These are phyloP conservation scores for Candida nanaspora DNA, from an alignment of 805 yeast genomes.

Conservation along the genomic window DNA sequence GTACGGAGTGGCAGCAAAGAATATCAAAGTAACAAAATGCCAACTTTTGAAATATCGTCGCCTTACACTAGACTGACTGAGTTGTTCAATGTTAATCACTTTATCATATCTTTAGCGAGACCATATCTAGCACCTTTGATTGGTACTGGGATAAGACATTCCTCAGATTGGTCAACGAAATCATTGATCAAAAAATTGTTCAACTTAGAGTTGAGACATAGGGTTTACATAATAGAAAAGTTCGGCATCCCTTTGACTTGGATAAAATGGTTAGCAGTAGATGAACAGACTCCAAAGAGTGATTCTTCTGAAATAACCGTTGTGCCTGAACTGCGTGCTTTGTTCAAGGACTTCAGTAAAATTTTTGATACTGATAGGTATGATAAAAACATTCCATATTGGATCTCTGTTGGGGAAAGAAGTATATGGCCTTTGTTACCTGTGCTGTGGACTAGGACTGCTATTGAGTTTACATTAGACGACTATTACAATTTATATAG, in stretches of 20 bases:
- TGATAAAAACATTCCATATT: slow-evolving; percentile 70
- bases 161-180: slow-evolving; percentile 21
- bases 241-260: slow-evolving; percentile 67
- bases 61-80: slow-evolving; percentile 89
- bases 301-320: slow-evolving; percentile 77
- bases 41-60: slow-evolving; percentile 27
- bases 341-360: slow-evolving; percentile 64
- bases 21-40: not conserved
- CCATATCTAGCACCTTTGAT: slow-evolving; percentile 91
- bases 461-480: slow-evolving; percentile 84
- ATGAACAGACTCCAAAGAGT: slow-evolving; percentile 77
- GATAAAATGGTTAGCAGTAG: slow-evolving; percentile 71
- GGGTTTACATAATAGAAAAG: slow-evolving; percentile 73
- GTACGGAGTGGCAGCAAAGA: not conserved
- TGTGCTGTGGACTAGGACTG: slow-evolving; percentile 77
- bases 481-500: slow-evolving; percentile 45
- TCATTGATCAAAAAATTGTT: slow-evolving; percentile 39
- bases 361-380: slow-evolving; percentile 71
- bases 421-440: slow-evolving; percentile 92
- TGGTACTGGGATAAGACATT: slow-evolving; percentile 74
- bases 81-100: slow-evolving; percentile 90
- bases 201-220: slow-evolving; percentile 76
- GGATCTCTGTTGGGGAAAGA: slow-evolving; percentile 86
- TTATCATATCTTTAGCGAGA: slow-evolving; percentile 83
- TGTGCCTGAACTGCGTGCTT: slow-evolving; percentile 75